Percentiles rank a stretch among this genome's conserved stretches.
Evolutionary conservation across 2,329 filamentous ascomycete species (phyloP).

Genomic region (Hysterium pulicare): DNA sequence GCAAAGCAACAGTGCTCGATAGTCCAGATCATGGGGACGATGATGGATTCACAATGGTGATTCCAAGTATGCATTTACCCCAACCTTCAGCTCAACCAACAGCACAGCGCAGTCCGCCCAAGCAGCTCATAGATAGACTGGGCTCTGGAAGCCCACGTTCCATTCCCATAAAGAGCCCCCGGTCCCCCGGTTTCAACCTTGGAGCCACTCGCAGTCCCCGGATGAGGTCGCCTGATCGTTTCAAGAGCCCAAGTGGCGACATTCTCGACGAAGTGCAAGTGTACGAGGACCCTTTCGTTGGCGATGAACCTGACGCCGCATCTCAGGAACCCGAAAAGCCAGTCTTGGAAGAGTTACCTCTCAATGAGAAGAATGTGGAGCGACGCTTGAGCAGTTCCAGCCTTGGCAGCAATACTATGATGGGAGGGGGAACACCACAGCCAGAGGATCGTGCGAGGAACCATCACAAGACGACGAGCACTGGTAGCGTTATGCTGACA

Average conservation of each 20-base stretch:
- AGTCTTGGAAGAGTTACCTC: constrained; percentile 50
- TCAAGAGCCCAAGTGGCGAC: constrained; percentile 29
- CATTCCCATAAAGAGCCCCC: constrained; percentile 25
- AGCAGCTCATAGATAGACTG: constrained; percentile 22
- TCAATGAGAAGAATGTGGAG: constrained; percentile 45
- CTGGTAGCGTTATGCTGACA: constrained; percentile 31
- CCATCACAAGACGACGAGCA: constrained; percentile 38
- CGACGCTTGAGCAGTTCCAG: constrained; percentile 30
- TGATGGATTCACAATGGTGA: constrained; percentile 51
- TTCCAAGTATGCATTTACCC: constrained; percentile 39
- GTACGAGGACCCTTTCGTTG: constrained; percentile 52
- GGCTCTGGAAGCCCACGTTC: constrained; percentile 25
- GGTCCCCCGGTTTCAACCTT: constrained; percentile 14
- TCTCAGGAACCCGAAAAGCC: constrained; percentile 36
- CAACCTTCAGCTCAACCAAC: constrained; percentile 23
- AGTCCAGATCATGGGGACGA: constrained; percentile 38
- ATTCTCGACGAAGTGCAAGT: constrained; percentile 46
- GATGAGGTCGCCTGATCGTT: constrained; percentile 31
- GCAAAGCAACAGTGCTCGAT: constrained; percentile 39
- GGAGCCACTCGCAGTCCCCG: constrained; percentile 24
- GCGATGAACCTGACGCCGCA: constrained; percentile 26
- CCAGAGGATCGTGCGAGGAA: constrained; percentile 24
- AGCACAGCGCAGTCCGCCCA: constrained; percentile 31
- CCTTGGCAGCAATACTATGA: constrained; percentile 22
- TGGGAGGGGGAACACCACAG: constrained; percentile 17